These are phyloP conservation scores for Pseudisothecium myosuroides DNA, from an alignment of 225 moss, liverwort and hornwort genomes.

Conservation along the genomic window DNA sequence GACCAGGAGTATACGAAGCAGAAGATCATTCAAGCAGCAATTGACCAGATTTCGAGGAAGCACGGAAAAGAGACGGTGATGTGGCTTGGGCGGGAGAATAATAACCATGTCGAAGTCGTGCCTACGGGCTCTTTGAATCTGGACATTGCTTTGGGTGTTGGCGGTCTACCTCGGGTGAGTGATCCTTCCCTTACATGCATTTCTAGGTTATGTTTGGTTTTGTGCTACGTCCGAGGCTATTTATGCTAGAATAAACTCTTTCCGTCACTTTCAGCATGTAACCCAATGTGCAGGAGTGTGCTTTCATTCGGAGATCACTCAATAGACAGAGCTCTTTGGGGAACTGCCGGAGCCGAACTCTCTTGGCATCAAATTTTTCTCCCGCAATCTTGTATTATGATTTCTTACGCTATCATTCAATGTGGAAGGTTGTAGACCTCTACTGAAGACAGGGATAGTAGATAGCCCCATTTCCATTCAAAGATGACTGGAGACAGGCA, in stretches of 20 bases:
- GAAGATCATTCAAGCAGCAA: constrained; percentile 46
- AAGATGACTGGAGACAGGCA: background rate
- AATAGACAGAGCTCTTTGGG: background rate
- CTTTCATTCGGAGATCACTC: background rate
- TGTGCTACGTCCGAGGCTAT: background rate
- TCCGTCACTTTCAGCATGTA: background rate
- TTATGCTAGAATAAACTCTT: background rate
- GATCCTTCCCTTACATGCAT: background rate
- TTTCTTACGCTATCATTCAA: background rate
- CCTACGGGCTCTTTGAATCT: constrained; percentile 67
- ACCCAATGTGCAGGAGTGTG: background rate
- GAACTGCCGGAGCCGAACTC: background rate
- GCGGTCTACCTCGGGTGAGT: constrained; percentile 69
- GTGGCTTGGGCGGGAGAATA: constrained; percentile 62
- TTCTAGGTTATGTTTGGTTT: background rate
- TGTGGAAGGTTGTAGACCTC: background rate
- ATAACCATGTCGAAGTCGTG: constrained; percentile 48
- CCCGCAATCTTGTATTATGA: background rate
- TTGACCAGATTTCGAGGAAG: constrained; percentile 50
- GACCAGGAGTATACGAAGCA: constrained; percentile 23
- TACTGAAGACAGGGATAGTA: background rate
- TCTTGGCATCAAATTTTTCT: background rate
- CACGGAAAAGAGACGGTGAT: constrained; percentile 71
- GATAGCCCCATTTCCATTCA: background rate
- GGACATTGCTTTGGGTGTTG: constrained; percentile 71